Evolutionary conservation across 163 green algal species (phyloP).

Genomic region (Scenedesmus sp.): DNA sequence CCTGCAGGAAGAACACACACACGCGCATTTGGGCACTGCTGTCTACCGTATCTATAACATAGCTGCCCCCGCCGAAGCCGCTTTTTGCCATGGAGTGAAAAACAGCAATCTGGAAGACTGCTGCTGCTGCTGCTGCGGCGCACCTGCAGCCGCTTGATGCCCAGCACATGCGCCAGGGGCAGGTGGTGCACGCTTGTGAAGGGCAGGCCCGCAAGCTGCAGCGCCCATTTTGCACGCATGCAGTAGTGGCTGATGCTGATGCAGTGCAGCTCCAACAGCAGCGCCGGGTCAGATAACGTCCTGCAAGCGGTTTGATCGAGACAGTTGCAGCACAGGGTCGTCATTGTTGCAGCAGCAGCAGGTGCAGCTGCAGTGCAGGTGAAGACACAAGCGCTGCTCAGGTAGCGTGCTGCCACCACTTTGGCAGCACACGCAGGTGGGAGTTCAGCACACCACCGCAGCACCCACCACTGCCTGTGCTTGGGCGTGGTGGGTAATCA

Average conservation of each 20-base stretch:
- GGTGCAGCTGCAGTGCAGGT: not conserved
- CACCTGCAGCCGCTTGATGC: slow-evolving; percentile 4
- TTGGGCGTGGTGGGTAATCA: no score
- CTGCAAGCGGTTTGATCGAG: not conserved
- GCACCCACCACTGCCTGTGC: no score
- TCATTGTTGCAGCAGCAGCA: no score
- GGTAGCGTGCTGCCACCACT: no score
- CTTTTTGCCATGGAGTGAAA: no score
- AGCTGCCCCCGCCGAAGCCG: no score
- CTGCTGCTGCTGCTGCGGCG: not conserved
- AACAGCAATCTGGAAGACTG: not conserved
- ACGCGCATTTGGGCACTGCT: no score
- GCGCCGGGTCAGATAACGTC: not conserved
- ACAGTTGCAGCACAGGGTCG: not conserved
- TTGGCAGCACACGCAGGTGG: no score
- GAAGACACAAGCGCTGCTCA: no score
- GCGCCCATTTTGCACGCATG: slow-evolving; percentile 5
- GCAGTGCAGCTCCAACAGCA: slow-evolving; percentile 7
- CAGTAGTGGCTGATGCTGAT: slow-evolving; percentile 29
- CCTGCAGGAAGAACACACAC: no score
- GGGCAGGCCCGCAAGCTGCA: not conserved
- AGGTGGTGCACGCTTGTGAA: not conserved
- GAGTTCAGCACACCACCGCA: no score
- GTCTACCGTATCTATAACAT: no score
- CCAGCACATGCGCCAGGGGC: not conserved